phyloP scores from a whole-genome alignment of 2,329 filamentous ascomycete genomes.

The Lasiodiplodia sp. region DNA sequence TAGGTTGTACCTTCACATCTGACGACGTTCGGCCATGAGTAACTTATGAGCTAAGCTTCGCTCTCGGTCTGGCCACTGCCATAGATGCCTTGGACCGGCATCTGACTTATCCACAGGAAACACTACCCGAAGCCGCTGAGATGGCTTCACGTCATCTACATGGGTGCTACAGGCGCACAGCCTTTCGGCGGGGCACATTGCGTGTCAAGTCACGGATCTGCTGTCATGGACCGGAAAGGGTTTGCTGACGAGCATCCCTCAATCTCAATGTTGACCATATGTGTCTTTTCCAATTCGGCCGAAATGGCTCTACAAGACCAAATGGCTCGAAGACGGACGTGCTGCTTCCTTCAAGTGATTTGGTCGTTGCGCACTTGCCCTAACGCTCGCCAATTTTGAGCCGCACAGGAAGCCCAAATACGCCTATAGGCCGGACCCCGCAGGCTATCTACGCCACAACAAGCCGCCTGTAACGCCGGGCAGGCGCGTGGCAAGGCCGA shows the following conservation, averaged over 20 bases:
- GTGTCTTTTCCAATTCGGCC: background rate
- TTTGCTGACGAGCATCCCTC: background rate
- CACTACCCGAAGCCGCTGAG: background rate
- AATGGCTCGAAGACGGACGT: background rate
- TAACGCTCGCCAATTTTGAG: constrained; percentile 4
- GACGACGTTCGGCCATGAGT: background rate
- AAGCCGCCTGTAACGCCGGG: constrained; percentile 17
- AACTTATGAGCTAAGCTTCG: constrained; percentile 19
- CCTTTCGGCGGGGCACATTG: background rate
- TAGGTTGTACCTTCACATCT: background rate
- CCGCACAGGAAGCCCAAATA: background rate
- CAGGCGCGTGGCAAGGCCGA: constrained; percentile 18
- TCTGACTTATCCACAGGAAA: background rate
- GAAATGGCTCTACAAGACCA: background rate
- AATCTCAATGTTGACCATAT: background rate
- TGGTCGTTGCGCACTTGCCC: background rate
- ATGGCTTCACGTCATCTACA: background rate
- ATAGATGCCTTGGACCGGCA: background rate
- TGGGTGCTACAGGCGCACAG: background rate
- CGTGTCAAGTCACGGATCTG: background rate
- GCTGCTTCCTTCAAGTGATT: background rate
- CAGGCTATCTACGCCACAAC: constrained; percentile 14
- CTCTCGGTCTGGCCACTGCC: background rate
- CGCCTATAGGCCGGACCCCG: constrained; percentile 9
- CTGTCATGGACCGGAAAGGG: background rate